Evolutionary conservation across 495 filamentous ascomycete genomes (phyloP).

Genomic region (Ramalina peruviana): DNA sequence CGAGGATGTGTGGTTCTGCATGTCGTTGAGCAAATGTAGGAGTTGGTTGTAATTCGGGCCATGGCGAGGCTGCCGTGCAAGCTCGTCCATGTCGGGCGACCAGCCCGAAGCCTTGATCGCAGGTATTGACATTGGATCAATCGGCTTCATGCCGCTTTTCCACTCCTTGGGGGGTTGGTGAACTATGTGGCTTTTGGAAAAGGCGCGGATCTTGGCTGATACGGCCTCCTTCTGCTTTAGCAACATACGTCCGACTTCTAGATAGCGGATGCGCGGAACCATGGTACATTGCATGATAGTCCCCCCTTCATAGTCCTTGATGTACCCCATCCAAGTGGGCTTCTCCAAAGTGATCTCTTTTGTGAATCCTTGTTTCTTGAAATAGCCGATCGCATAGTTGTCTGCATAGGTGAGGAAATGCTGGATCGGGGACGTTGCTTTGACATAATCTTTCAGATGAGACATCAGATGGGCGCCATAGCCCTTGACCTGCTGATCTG

Average conservation of each 20-base stretch:
- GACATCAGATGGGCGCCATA: constrained; percentile 98
- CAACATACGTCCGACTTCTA: constrained; percentile 88
- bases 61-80: constrained; percentile 91
- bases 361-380: constrained; percentile 98
- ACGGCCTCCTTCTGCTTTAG: constrained; percentile 94
- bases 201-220: constrained; percentile 83
- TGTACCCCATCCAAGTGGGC: constrained; percentile 96
- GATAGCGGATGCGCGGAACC: constrained; percentile 87
- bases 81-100: constrained; percentile 94
- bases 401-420: constrained; percentile 98
- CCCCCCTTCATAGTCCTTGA: constrained; percentile 98
- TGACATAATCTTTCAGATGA: constrained; percentile 96
- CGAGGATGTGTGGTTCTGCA: constrained; percentile 80
- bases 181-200: constrained; percentile 75
- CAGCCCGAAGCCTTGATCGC: constrained; percentile 84
- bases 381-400: constrained; percentile 98
- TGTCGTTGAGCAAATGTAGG: constrained; percentile 80
- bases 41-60: constrained; percentile 93
- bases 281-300: constrained; percentile 99
- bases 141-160: constrained; percentile 52
- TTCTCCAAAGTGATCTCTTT: constrained; percentile 92
- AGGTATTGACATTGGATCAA: constrained; percentile 69
- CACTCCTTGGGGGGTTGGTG: constrained; percentile 76
- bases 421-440: constrained; percentile 92
- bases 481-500: constrained; percentile 95